Conservation (phyloP, 176 grass and related monocot genomes). For the Oryza brachyantha region DNA sequence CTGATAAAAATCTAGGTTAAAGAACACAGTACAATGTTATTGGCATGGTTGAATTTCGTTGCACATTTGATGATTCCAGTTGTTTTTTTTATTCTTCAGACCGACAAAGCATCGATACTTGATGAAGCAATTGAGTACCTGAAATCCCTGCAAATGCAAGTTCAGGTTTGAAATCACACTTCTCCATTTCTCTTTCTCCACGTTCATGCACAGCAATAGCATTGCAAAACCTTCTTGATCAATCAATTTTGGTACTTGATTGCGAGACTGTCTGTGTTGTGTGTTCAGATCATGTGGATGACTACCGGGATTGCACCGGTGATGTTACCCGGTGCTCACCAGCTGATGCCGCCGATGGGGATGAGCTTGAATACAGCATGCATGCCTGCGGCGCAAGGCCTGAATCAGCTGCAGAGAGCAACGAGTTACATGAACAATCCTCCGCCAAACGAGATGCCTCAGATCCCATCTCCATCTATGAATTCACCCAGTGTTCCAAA, state of each 20-base stretch:
- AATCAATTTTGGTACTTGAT: background rate
- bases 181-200: background rate
- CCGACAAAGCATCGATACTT: slow-evolving; percentile 84
- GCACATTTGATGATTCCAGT: background rate
- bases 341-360: slow-evolving; percentile 56
- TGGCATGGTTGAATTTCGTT: background rate
- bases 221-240: background rate
- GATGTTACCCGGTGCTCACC: slow-evolving; percentile 62
- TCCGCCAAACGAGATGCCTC: slow-evolving; percentile 48
- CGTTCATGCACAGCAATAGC: background rate
- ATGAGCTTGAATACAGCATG: slow-evolving; percentile 39
- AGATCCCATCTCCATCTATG: slow-evolving; percentile 25
- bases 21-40: background rate
- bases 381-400: slow-evolving; percentile 41
- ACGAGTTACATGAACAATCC: slow-evolving; percentile 35
- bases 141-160: slow-evolving; percentile 91
- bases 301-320: slow-evolving; percentile 61
- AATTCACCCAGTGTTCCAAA: slow-evolving; percentile 30
- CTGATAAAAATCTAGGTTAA: too few relatives aligned
- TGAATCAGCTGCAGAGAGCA: slow-evolving; percentile 48
- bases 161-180: slow-evolving; percentile 60
- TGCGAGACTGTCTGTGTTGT: background rate
- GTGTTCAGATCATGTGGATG: slow-evolving; percentile 88
- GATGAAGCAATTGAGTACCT: slow-evolving; percentile 93
- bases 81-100: slow-evolving; percentile 63